These are phyloP conservation scores for Kodamaea fungicola DNA, from an alignment of 1,139 yeast genomes.

Conservation along the genomic window DNA sequence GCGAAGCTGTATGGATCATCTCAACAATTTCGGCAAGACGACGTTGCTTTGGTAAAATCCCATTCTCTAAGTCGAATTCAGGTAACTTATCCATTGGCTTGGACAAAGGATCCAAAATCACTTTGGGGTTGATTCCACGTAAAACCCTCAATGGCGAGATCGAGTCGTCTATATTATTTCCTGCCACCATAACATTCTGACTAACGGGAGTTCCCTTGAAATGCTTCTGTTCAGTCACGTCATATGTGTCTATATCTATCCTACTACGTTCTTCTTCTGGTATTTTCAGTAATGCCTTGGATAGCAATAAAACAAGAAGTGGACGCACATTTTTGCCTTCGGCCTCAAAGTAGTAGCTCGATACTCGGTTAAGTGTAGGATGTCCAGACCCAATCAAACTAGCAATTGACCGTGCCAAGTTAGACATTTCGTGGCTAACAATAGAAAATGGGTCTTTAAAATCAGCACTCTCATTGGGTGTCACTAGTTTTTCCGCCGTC, in stretches of 20 bases:
- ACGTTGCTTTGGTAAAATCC: slow-evolving; percentile 89
- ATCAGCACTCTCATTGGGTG: slow-evolving; percentile 55
- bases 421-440: slow-evolving; percentile 94
- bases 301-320: slow-evolving; percentile 72
- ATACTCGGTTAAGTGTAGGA: slow-evolving; percentile 85
- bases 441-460: slow-evolving; percentile 78
- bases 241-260: slow-evolving; percentile 55
- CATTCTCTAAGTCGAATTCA: slow-evolving; percentile 54
- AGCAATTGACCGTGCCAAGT: slow-evolving; percentile 83
- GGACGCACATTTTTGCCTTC: slow-evolving; percentile 97
- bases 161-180: slow-evolving; percentile 52
- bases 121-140: slow-evolving; percentile 83
- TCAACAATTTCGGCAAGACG: slow-evolving; percentile 96
- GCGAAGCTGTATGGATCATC: slow-evolving; percentile 97
- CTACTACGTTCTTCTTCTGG: slow-evolving; percentile 70
- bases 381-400: slow-evolving; percentile 87
- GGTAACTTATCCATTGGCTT: slow-evolving; percentile 77
- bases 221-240: slow-evolving; percentile 62
- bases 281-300: slow-evolving; percentile 76
- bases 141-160: slow-evolving; percentile 79
- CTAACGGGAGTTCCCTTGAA: slow-evolving; percentile 50
- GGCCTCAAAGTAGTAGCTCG: slow-evolving; percentile 90
- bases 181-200: slow-evolving; percentile 42
- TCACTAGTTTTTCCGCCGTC: slow-evolving; percentile 77
- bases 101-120: slow-evolving; percentile 77